phyloP scores from a whole-genome alignment of 306 rosid species.

The Vachellia collinsii region DNA sequence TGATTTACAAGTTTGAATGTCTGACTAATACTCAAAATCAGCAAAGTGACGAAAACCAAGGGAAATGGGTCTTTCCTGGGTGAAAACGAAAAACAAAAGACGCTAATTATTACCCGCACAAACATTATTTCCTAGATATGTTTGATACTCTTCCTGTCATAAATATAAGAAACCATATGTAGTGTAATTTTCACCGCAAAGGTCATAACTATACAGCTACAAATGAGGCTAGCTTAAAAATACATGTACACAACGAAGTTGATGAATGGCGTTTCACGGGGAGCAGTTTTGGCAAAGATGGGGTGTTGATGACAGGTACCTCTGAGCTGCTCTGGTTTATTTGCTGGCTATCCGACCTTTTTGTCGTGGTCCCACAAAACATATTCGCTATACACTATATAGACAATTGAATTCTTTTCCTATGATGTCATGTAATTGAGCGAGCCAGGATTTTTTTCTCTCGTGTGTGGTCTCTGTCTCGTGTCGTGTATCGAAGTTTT shows the following conservation, averaged over 20 bases:
- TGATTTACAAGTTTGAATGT: neutral
- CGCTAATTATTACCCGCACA: neutral
- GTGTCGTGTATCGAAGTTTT: neutral
- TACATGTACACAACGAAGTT: too few relatives aligned
- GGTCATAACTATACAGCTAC: neutral
- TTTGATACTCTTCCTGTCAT: too few relatives aligned
- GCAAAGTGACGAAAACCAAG: neutral
- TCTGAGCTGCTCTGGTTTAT: neutral
- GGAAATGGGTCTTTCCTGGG: too few relatives aligned
- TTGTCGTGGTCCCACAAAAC: neutral
- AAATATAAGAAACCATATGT: too few relatives aligned
- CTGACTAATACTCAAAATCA: neutral
- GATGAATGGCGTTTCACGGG: neutral
- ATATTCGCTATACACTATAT: neutral
- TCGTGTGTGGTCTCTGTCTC: too few relatives aligned
- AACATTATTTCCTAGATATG: neutral
- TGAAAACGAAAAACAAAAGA: too few relatives aligned
- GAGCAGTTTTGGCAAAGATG: neutral
- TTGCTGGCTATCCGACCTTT: neutral
- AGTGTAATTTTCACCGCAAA: too few relatives aligned
- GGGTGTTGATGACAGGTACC: neutral
- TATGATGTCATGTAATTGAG: neutral
- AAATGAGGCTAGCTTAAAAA: too few relatives aligned
- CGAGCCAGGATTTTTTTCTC: neutral
- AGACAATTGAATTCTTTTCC: neutral